A percentile compares a stretch with the other conserved stretches of the same genome.
Conservation (phyloP, 148 eudicot species). For the Dianthus caryophyllus region DNA sequence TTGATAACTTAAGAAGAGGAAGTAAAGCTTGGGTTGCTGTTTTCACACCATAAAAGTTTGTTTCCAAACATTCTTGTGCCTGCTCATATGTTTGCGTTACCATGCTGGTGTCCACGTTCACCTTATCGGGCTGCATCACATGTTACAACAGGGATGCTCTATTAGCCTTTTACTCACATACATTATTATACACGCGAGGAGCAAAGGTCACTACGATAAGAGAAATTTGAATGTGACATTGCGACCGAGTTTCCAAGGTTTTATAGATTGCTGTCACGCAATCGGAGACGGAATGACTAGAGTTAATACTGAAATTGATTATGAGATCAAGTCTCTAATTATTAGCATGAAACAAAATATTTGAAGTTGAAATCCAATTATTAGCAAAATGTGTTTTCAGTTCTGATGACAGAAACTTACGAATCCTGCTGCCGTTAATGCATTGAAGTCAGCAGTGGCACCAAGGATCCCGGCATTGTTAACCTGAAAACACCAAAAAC, state of each 20-base stretch:
- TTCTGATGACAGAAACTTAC: constrained; percentile 10
- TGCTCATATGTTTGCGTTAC: constrained; percentile 24
- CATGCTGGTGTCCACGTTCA: background rate
- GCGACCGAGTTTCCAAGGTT: too few species aligned
- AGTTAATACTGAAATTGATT: too few species aligned
- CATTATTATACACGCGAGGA: too few species aligned
- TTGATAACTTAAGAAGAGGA: constrained; percentile 44
- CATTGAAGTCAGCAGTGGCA: constrained; percentile 16
- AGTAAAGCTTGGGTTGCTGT: constrained; percentile 32
- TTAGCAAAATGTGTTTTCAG: background rate
- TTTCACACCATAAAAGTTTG: constrained; percentile 45
- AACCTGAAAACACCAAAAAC: constrained; percentile 38
- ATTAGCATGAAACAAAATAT: too few species aligned
- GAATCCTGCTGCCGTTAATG: constrained; percentile 12
- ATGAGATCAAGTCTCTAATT: too few species aligned
- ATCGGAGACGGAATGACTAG: too few species aligned
- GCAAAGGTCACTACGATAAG: too few species aligned
- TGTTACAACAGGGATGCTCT: background rate
- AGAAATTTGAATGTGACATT: too few species aligned
- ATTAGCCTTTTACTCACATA: background rate
- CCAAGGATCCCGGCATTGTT: constrained; percentile 44
- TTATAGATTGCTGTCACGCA: too few species aligned
- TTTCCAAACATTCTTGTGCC: constrained; percentile 36
- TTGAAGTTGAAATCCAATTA: too few species aligned
- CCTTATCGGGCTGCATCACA: constrained; percentile 5